A percentile compares a stretch with the other conserved stretches of the same genome.
phyloP scores from a whole-genome alignment of 2,329 filamentous ascomycete species.

The Fusarium agapanthi region DNA sequence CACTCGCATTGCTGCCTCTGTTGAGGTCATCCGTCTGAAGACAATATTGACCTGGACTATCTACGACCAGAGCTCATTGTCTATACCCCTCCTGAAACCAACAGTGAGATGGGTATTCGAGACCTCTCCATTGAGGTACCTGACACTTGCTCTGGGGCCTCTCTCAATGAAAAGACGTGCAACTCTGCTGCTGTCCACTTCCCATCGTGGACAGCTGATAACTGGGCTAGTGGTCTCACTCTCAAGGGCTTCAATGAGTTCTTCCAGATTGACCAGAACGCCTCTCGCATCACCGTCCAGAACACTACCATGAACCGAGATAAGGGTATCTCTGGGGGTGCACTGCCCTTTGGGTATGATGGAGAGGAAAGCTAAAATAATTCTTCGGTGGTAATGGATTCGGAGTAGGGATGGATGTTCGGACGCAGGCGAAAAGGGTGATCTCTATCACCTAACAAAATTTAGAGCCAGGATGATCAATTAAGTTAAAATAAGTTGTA shows the following conservation, averaged over 20 bases:
- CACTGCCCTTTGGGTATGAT: conserved; percentile 11
- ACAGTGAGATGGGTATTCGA: conserved; percentile 27
- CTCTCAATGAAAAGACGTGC: neutral
- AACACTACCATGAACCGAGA: conserved; percentile 18
- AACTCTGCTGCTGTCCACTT: conserved; percentile 31
- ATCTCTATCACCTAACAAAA: no score
- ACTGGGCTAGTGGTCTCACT: conserved; percentile 21
- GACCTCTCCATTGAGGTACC: conserved; percentile 15
- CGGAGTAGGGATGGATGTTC: accelerated
- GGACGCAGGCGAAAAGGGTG: neutral
- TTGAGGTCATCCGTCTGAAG: conserved; percentile 45
- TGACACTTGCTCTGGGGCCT: conserved; percentile 13
- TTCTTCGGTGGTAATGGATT: neutral
- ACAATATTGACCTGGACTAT: conserved; percentile 20
- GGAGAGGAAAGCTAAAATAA: neutral
- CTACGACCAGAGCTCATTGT: conserved; percentile 11
- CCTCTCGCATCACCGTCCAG: conserved; percentile 32
- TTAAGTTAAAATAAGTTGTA: accelerated
- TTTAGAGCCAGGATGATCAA: neutral
- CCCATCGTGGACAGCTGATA: conserved; percentile 33
- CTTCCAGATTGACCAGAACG: conserved; percentile 24
- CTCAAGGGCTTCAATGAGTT: conserved; percentile 35
- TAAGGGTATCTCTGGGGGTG: conserved; percentile 7
- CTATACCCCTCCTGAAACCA: conserved; percentile 13
- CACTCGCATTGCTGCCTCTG: conserved; percentile 43